Evolutionary conservation across 1,284 basidiomycete genomes (phyloP).

Genomic region (Athelia psychrophila): DNA sequence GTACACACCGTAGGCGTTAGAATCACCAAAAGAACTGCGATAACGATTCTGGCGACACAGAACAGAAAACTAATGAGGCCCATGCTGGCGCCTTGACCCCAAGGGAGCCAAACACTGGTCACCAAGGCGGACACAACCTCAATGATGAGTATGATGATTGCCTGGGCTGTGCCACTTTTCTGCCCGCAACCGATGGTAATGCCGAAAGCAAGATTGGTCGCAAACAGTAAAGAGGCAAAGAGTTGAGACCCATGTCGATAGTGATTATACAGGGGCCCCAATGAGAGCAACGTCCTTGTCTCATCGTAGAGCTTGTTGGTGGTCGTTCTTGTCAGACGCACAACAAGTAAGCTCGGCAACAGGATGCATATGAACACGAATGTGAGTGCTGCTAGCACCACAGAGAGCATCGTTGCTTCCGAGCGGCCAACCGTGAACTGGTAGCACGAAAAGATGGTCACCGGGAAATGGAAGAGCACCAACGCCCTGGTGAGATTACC

Average conservation of each 20-base stretch:
- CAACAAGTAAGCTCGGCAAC: slow-evolving; percentile 73
- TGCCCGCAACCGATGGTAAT: slow-evolving; percentile 89
- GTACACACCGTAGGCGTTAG: slow-evolving; percentile 78
- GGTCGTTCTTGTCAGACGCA: slow-evolving; percentile 74
- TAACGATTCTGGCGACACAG: slow-evolving; percentile 86
- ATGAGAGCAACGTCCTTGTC: slow-evolving; percentile 84
- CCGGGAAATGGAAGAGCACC: slow-evolving; percentile 89
- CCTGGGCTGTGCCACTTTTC: slow-evolving; percentile 86
- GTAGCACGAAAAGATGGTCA: slow-evolving; percentile 89
- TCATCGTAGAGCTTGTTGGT: slow-evolving; percentile 94
- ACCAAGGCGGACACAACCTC: slow-evolving; percentile 82
- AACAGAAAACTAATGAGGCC: slow-evolving; percentile 90
- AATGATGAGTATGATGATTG: slow-evolving; percentile 83
- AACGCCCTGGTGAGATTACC: slow-evolving; percentile 92
- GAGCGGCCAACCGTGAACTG: slow-evolving; percentile 66
- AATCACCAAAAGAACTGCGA: slow-evolving; percentile 87
- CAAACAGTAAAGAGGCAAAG: slow-evolving; percentile 81
- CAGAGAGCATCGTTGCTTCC: slow-evolving; percentile 51
- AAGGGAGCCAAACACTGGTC: slow-evolving; percentile 92
- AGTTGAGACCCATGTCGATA: slow-evolving; percentile 91
- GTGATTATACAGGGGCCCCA: slow-evolving; percentile 95
- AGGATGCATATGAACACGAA: slow-evolving; percentile 80
- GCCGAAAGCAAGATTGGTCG: slow-evolving; percentile 79
- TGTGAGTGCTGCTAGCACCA: slow-evolving; percentile 71
- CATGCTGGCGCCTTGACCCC: slow-evolving; percentile 96